phyloP scores from a whole-genome alignment of 139 green algal species.

The Micromonas pusilla region DNA sequence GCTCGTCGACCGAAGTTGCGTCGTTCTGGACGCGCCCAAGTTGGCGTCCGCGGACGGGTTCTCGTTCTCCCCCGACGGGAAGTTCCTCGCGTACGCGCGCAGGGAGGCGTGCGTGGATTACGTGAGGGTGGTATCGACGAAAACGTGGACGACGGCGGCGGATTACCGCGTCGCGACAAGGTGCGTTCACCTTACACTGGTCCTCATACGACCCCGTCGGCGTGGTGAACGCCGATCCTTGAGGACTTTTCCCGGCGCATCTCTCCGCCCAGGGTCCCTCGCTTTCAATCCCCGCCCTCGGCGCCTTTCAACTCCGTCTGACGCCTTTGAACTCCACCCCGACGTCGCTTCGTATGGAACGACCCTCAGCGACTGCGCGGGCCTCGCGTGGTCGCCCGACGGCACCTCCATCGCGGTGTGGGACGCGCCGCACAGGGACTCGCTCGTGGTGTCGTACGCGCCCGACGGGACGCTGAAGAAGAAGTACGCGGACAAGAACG shows the following conservation, averaged over 20 bases:
- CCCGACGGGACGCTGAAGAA: conserved; percentile 3
- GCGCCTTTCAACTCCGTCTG: too few relatives aligned
- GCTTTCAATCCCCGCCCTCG: too few relatives aligned
- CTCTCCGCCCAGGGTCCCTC: too few relatives aligned
- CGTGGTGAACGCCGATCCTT: too few relatives aligned
- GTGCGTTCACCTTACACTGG: too few relatives aligned
- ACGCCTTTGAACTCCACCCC: too few relatives aligned
- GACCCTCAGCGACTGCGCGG: neutral
- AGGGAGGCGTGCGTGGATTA: conserved; percentile 38
- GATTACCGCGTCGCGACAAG: neutral
- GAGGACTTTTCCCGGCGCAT: too few relatives aligned
- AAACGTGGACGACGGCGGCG: neutral
- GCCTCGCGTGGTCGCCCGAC: conserved; percentile 38
- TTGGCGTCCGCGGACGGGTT: conserved; percentile 46
- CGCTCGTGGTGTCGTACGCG: conserved; percentile 32
- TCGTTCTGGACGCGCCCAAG: conserved; percentile 68
- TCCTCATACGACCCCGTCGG: too few relatives aligned
- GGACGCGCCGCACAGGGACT: conserved; percentile 33
- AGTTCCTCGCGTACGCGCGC: conserved; percentile 56
- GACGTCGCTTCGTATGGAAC: too few relatives aligned
- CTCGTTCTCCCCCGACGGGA: conserved; percentile 61
- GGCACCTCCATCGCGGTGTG: conserved; percentile 37
- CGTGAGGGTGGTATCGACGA: neutral
- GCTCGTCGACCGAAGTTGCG: conserved; percentile 53
- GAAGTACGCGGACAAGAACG: conserved; percentile 30